Percentiles rank a stretch among this genome's conserved stretches.
Evolutionary conservation across 495 filamentous ascomycete genomes (phyloP).

Genomic region (Penicillium cosmopolitanum): DNA sequence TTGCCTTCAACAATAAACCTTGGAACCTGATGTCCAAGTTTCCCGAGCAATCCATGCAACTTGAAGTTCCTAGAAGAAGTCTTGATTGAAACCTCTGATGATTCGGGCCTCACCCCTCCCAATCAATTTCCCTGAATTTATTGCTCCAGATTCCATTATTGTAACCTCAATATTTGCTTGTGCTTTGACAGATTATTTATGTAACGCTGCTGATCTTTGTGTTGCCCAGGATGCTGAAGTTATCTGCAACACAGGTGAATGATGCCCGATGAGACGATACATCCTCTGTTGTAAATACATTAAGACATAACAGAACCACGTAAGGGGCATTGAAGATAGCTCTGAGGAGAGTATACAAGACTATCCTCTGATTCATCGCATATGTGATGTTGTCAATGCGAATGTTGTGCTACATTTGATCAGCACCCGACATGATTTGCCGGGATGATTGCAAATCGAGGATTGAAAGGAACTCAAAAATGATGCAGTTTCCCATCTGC

Average conservation of each 20-base stretch:
- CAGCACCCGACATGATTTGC: background rate
- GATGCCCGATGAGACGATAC: background rate
- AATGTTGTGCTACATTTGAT: constrained; percentile 1
- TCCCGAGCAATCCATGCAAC: too few relatives aligned
- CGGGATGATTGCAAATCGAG: constrained; percentile 3
- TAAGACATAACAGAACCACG: background rate
- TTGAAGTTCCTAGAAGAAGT: background rate
- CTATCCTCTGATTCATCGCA: background rate
- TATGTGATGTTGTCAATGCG: background rate
- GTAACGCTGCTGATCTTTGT: background rate
- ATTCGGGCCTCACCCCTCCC: background rate
- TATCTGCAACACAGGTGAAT: background rate
- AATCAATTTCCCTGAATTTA: background rate
- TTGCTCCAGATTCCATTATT: background rate
- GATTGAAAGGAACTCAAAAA: background rate
- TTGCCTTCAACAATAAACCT: background rate
- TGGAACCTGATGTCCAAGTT: too few relatives aligned
- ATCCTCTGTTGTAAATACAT: too few relatives aligned
- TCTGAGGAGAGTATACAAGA: background rate
- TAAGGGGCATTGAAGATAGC: background rate
- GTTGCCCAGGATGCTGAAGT: background rate
- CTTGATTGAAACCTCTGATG: background rate
- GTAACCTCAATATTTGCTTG: background rate
- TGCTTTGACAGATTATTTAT: background rate
- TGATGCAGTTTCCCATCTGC: background rate